These are phyloP conservation scores for Ceratobasidium sp. DNA, from an alignment of 1,284 basidiomycete genomes.

Conservation along the genomic window DNA sequence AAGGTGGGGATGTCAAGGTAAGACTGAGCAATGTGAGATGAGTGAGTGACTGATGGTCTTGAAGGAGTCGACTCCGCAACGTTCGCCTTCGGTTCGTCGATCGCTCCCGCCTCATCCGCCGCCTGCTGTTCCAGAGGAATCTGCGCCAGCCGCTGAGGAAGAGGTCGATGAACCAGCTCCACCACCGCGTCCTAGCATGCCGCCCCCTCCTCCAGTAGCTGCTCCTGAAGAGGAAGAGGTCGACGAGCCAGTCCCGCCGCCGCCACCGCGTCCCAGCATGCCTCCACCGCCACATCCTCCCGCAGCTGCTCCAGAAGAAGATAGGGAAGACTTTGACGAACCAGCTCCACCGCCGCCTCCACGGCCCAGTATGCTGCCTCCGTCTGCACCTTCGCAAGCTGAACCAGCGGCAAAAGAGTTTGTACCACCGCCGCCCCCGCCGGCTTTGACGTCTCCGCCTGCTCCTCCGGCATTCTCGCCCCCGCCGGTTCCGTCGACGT, in stretches of 20 bases:
- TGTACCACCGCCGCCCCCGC: conserved; percentile 23
- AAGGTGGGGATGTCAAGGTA: conserved; percentile 12
- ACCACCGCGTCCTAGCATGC: conserved; percentile 21
- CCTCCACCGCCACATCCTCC: not conserved
- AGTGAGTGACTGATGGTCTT: not conserved
- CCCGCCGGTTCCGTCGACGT: conserved; percentile 9
- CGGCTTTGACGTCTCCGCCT: conserved; percentile 18
- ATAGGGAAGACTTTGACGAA: not conserved
- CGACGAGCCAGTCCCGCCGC: not conserved
- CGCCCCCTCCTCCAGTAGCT: conserved; percentile 23
- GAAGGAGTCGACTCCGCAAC: conserved; percentile 8
- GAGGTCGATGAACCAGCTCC: conserved; percentile 8
- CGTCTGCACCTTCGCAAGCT: not conserved
- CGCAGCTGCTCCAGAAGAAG: not conserved
- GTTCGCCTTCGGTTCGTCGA: conserved; percentile 36
- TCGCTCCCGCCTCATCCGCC: conserved; percentile 19
- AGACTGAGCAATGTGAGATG: not conserved
- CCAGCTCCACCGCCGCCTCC: not conserved
- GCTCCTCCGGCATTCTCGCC: conserved; percentile 19
- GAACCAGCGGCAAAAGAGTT: not conserved
- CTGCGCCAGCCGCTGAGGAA: not conserved
- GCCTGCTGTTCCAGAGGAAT: conserved; percentile 33
- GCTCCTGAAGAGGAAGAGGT: conserved; percentile 8
- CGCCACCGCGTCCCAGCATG: not conserved
- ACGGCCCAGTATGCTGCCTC: not conserved